A percentile compares a stretch with the other conserved stretches of the same genome.
Conservation (phyloP, 371 early-diverging fungal genomes). For the Apophysomyces variabilis region DNA sequence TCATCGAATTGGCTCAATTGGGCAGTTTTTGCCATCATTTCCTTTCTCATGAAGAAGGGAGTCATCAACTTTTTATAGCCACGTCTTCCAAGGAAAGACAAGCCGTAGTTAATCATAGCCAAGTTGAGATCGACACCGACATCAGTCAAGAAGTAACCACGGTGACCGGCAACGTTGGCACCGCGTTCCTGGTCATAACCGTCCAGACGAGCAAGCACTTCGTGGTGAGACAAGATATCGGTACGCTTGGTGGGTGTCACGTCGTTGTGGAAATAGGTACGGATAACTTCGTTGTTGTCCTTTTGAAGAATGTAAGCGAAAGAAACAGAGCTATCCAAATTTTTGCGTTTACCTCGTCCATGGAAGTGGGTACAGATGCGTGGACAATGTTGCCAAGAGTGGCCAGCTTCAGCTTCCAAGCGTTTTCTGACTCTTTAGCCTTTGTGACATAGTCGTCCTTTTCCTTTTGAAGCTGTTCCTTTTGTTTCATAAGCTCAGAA, state of each 20-base stretch:
- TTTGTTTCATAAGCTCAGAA: conserved; percentile 72
- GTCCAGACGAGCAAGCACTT: conserved; percentile 89
- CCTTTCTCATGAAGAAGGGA: conserved; percentile 98
- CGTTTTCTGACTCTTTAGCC: conserved; percentile 76
- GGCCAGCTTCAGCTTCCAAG: conserved; percentile 72
- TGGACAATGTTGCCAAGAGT: conserved; percentile 98
- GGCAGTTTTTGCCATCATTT: conserved; percentile 98
- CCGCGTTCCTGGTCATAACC: conserved; percentile 96
- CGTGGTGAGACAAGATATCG: conserved; percentile 88
- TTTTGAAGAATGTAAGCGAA: conserved; percentile 6
- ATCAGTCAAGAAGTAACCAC: conserved; percentile 98
- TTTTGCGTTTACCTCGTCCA: conserved; percentile 71
- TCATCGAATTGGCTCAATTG: conserved; percentile 99
- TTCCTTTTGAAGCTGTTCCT: conserved; percentile 72
- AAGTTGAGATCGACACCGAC: conserved; percentile 96
- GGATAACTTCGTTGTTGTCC: conserved; percentile 86
- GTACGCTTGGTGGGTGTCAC: conserved; percentile 67
- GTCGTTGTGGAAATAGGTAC: conserved; percentile 65
- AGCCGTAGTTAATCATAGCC: conserved; percentile 97
- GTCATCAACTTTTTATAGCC: conserved; percentile 98
- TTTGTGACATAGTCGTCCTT: conserved; percentile 71
- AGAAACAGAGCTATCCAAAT: neutral
- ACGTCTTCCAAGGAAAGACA: conserved; percentile 89
- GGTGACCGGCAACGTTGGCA: conserved; percentile 98
- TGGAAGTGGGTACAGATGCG: conserved; percentile 86